Conservation (phyloP, 495 filamentous ascomycete species). For the Gamarada debralockiae region DNA sequence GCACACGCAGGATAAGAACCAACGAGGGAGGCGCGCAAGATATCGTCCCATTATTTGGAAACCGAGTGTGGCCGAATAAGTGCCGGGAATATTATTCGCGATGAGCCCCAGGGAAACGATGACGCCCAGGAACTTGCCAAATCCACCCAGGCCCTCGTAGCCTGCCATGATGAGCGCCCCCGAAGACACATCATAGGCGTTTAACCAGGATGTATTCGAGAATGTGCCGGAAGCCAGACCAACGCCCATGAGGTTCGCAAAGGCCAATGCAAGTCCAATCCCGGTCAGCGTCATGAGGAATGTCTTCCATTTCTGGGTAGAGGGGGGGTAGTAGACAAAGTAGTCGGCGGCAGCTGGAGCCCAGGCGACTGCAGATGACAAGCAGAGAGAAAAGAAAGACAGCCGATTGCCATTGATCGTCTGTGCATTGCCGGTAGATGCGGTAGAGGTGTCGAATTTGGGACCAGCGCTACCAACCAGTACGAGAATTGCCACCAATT, state of each 20-base stretch:
- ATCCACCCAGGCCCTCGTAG: slow-evolving; percentile 55
- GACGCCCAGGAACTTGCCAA: slow-evolving; percentile 69
- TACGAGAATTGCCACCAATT: slow-evolving; percentile 59
- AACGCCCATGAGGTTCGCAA: slow-evolving; percentile 62
- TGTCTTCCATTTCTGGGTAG: slow-evolving; percentile 45
- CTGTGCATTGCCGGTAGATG: slow-evolving; percentile 42
- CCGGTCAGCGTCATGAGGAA: slow-evolving; percentile 44
- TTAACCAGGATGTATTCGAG: slow-evolving; percentile 46
- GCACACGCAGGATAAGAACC: neutral
- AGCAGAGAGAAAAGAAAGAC: slow-evolving; percentile 14
- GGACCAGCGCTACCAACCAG: slow-evolving; percentile 63
- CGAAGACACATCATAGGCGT: slow-evolving; percentile 53
- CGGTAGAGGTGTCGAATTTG: slow-evolving; percentile 54
- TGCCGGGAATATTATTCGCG: slow-evolving; percentile 65
- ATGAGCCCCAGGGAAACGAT: slow-evolving; percentile 68
- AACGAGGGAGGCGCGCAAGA: slow-evolving; percentile 50
- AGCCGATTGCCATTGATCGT: slow-evolving; percentile 35
- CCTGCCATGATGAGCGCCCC: slow-evolving; percentile 66
- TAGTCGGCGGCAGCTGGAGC: slow-evolving; percentile 54
- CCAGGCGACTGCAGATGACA: slow-evolving; percentile 34
- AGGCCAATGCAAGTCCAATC: slow-evolving; percentile 43
- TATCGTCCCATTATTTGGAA: slow-evolving; percentile 59
- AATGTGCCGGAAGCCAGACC: slow-evolving; percentile 60
- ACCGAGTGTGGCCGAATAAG: slow-evolving; percentile 61
- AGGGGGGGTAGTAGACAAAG: slow-evolving; percentile 57